These are phyloP conservation scores for Colletotrichum brevisporum DNA, from an alignment of 2,329 filamentous ascomycete species.

Conservation along the genomic window DNA sequence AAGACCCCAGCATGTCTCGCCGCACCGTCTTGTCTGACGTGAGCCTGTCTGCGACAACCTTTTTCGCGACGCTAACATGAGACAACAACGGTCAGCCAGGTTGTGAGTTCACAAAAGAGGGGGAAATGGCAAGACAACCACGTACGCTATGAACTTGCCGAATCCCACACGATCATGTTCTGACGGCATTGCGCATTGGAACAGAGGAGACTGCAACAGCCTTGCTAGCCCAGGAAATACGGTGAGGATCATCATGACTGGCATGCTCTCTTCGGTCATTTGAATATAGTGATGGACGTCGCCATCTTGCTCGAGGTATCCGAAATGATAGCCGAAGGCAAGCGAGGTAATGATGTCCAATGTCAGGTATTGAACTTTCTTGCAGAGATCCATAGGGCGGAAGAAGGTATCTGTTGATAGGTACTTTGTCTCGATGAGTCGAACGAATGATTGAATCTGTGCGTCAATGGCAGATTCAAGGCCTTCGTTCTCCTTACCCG, in stretches of 20 bases:
- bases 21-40: constrained; percentile 40
- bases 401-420: constrained; percentile 49
- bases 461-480: constrained; percentile 65
- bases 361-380: constrained; percentile 66
- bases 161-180: constrained; percentile 56
- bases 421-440: constrained; percentile 64
- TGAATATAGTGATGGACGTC: constrained; percentile 65
- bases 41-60: constrained; percentile 44
- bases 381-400: constrained; percentile 63
- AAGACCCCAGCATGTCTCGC: constrained; percentile 58
- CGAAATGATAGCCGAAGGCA: constrained; percentile 65
- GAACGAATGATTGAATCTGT: constrained; percentile 60
- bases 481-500: constrained; percentile 66
- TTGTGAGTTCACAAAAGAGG: neutral
- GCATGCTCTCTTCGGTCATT: constrained; percentile 58
- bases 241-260: constrained; percentile 58
- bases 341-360: constrained; percentile 69
- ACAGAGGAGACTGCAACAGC: constrained; percentile 56
- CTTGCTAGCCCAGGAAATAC: constrained; percentile 58
- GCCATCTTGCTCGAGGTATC: constrained; percentile 61
- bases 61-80: constrained; percentile 42
- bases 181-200: constrained; percentile 58
- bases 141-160: constrained; percentile 53
- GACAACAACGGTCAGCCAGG: constrained; percentile 13
- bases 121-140: neutral